Conservation (phyloP, 163 green algal genomes). For the Chlamydomonas reinhardtii region DNA sequence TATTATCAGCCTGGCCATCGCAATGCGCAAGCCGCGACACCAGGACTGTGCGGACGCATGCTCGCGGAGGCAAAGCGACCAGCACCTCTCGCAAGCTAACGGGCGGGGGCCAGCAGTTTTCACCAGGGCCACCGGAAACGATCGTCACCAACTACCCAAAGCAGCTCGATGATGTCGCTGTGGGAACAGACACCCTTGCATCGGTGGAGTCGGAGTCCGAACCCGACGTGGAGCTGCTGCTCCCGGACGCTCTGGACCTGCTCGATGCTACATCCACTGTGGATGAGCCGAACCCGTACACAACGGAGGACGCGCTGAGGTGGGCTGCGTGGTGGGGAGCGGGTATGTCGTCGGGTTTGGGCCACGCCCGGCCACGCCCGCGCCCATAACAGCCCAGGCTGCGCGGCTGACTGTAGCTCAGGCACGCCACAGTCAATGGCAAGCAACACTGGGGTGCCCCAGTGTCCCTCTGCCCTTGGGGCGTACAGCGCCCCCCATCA, state of each 20-base stretch:
- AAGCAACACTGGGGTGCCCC: too few relatives aligned
- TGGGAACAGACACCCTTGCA: constrained; percentile 1
- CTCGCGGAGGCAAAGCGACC: too few relatives aligned
- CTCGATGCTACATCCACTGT: constrained; percentile 5
- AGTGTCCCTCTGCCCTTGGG: too few relatives aligned
- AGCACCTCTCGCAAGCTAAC: constrained; percentile 1
- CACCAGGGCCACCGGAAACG: constrained; percentile 1
- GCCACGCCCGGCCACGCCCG: too few relatives aligned
- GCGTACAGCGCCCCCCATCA: too few relatives aligned
- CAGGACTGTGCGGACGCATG: too few relatives aligned
- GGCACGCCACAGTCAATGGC: too few relatives aligned
- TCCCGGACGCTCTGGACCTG: background rate
- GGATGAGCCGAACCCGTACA: constrained; percentile 65
- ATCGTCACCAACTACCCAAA: constrained; percentile 34
- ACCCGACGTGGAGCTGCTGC: constrained; percentile 37
- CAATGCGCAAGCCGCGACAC: too few relatives aligned
- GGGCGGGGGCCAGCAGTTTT: background rate
- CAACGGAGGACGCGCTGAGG: constrained; percentile 55
- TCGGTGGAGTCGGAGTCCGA: constrained; percentile 12
- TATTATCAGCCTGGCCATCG: too few relatives aligned
- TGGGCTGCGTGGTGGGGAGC: background rate
- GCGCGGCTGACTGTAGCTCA: background rate
- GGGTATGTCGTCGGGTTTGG: background rate
- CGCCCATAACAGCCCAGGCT: too few relatives aligned
- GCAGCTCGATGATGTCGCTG: constrained; percentile 8